Conservation (phyloP, 257 asterid genomes). For the Echium plantagineum region DNA sequence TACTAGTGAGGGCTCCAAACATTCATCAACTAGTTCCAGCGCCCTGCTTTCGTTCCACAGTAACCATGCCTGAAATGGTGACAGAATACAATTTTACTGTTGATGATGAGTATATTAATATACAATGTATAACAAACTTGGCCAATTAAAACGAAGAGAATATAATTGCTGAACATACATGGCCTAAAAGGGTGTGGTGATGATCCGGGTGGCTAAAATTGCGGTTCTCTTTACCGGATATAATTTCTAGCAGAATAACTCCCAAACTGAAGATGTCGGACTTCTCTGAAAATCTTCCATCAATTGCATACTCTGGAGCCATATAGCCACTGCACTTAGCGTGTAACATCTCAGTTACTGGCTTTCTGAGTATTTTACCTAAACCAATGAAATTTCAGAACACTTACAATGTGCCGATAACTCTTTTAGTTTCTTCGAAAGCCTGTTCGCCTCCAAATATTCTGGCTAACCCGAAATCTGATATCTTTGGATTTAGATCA, state of each 20-base stretch:
- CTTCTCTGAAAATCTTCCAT: constrained; percentile 8
- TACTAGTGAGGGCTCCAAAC: constrained; percentile 8
- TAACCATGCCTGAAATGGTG: not conserved
- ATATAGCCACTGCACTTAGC: constrained; percentile 18
- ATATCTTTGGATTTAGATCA: constrained; percentile 17
- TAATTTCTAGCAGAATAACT: constrained; percentile 5
- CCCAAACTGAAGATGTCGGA: constrained; percentile 11
- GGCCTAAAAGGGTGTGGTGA: constrained; percentile 3
- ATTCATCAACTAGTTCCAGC: constrained; percentile 1
- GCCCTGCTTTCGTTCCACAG: constrained; percentile 2
- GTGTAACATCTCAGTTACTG: not conserved
- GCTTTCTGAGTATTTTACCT: not conserved
- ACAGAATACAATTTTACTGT: too few relatives aligned
- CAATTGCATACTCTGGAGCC: constrained; percentile 20
- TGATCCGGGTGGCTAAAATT: not conserved
- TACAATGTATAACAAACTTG: not conserved
- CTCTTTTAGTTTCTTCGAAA: constrained; percentile 11
- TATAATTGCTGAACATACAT: not conserved
- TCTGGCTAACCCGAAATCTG: constrained; percentile 21
- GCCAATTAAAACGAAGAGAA: not conserved
- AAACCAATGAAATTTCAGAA: too few relatives aligned
- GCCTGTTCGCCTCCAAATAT: constrained; percentile 9
- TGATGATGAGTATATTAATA: too few relatives aligned
- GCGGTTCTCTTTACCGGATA: constrained; percentile 3
- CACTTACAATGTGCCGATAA: constrained; percentile 21